phyloP scores from a whole-genome alignment of 257 asterid genomes.

The Verbascum thapsus region DNA sequence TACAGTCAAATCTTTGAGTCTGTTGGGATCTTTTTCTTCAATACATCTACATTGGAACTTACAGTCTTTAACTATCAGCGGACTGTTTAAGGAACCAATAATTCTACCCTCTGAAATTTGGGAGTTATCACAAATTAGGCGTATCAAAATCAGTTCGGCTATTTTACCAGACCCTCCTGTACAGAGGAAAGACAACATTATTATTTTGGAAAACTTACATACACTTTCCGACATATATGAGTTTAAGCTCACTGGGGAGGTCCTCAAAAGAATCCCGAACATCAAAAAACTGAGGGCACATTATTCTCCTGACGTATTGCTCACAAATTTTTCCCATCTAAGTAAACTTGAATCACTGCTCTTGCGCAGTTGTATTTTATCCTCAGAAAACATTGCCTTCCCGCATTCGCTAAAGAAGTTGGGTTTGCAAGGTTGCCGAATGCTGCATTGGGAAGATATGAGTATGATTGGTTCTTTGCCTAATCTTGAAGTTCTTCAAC shows the following conservation, averaged over 20 bases:
- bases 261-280: neutral
- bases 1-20: neutral
- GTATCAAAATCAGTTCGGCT: fast-evolving
- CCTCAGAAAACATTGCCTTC: neutral
- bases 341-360: neutral
- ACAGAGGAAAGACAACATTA: neutral
- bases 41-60: neutral
- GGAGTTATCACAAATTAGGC: slow-evolving; percentile 26
- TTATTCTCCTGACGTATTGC: neutral
- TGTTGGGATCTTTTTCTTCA: neutral
- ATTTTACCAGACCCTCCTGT: neutral
- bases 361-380: neutral
- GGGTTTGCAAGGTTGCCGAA: neutral
- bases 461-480: slow-evolving; percentile 4
- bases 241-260: neutral
- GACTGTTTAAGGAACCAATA: neutral
- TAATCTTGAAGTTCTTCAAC: slow-evolving; percentile 1
- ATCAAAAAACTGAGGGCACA: neutral
- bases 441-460: neutral
- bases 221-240: neutral
- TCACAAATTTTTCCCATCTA: neutral
- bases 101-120: slow-evolving; percentile 8
- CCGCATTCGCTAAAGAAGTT: neutral
- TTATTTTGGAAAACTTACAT: neutral
- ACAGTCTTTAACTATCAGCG: neutral